Evolutionary conservation across 2,329 filamentous ascomycete genomes (phyloP).

Genomic region (Nigrograna mackinnonii): DNA sequence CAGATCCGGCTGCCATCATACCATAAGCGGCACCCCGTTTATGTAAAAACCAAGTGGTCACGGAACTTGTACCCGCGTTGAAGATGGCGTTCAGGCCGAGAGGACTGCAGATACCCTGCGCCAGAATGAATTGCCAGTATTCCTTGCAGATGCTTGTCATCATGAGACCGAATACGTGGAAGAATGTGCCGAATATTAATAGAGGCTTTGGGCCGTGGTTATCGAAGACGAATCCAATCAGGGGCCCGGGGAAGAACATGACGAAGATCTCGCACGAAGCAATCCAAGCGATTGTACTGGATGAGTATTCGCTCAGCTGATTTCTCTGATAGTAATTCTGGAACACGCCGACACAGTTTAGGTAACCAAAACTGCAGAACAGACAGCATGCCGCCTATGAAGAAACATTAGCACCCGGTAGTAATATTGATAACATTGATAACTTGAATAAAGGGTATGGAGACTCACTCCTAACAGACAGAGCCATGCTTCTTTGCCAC

Average conservation of each 20-base stretch:
- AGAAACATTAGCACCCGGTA: conserved; percentile 46
- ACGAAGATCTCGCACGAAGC: conserved; percentile 48
- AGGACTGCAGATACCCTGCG: conserved; percentile 57
- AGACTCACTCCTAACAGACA: conserved; percentile 30
- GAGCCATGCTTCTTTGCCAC: conserved; percentile 39
- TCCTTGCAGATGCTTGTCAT: conserved; percentile 62
- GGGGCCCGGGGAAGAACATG: conserved; percentile 59
- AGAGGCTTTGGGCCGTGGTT: conserved; percentile 63
- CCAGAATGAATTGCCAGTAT: conserved; percentile 60
- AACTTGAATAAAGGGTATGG: not conserved
- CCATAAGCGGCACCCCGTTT: conserved; percentile 54
- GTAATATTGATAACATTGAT: conserved; percentile 40
- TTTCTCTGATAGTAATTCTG: conserved; percentile 51
- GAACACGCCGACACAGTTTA: conserved; percentile 50
- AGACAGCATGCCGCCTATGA: conserved; percentile 16
- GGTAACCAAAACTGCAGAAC: conserved; percentile 40
- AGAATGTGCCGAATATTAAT: conserved; percentile 54
- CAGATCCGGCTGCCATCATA: conserved; percentile 53
- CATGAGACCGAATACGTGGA: conserved; percentile 66
- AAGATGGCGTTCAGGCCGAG: conserved; percentile 58
- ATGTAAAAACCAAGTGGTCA: conserved; percentile 54
- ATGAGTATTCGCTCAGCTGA: conserved; percentile 42
- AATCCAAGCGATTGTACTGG: conserved; percentile 52
- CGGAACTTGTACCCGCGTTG: conserved; percentile 51
- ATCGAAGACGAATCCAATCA: conserved; percentile 68